phyloP scores from a whole-genome alignment of 257 asterid genomes.

The Eucommia ulmoides region DNA sequence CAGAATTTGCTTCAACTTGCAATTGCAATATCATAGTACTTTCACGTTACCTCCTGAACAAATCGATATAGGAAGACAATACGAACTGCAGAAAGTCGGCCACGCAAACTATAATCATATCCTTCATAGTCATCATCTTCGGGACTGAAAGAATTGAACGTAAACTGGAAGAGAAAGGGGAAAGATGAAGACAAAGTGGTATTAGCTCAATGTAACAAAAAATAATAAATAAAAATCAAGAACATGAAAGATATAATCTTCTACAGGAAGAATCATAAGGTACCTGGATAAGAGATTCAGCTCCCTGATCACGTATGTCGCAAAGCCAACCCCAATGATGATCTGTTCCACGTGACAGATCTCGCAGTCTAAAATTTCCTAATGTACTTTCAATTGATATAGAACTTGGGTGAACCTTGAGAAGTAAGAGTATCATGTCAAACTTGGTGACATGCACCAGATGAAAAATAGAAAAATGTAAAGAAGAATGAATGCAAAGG shows the following conservation, averaged over 20 bases:
- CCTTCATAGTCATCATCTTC: constrained; percentile 95
- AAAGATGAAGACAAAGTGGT: constrained; percentile 12
- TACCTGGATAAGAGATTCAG: constrained; percentile 91
- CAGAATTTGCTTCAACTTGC: not conserved
- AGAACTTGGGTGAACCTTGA: constrained; percentile 94
- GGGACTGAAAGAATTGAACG: constrained; percentile 62
- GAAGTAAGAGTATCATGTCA: not conserved
- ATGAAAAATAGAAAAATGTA: not conserved
- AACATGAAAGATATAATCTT: not conserved
- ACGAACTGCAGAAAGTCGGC: constrained; percentile 96
- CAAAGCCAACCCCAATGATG: constrained; percentile 97
- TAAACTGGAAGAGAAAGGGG: constrained; percentile 34
- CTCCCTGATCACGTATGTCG: constrained; percentile 89
- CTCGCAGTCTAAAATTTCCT: constrained; percentile 86
- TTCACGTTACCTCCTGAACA: constrained; percentile 72
- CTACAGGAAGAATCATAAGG: not conserved
- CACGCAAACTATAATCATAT: constrained; percentile 75
- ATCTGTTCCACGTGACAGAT: constrained; percentile 71
- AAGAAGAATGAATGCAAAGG: not conserved
- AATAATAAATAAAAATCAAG: constrained; percentile 9
- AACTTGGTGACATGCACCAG: not conserved
- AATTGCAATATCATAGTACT: not conserved
- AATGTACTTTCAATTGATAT: constrained; percentile 67
- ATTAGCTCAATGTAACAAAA: constrained; percentile 4
- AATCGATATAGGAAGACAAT: constrained; percentile 90